Evolutionary conservation across 2,329 filamentous ascomycete genomes (phyloP).

Genomic region (Rutstroemia sp.): DNA sequence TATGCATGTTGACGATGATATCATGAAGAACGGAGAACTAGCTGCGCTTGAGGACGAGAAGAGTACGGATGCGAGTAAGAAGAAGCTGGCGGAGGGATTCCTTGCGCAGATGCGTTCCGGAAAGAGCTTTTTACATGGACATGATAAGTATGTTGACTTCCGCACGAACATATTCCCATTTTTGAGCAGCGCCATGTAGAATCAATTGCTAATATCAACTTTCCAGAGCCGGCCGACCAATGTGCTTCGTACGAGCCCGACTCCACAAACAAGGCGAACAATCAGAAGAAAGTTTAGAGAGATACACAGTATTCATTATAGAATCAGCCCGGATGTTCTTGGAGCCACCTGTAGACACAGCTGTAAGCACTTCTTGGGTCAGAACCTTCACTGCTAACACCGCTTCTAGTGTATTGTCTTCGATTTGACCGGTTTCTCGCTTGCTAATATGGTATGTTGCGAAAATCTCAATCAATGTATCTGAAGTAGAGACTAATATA

Average conservation of each 20-base stretch:
- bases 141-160: slow-evolving; percentile 50
- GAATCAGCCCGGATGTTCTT: slow-evolving; percentile 87
- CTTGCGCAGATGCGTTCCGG: slow-evolving; percentile 78
- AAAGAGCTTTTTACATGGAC: slow-evolving; percentile 86
- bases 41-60: slow-evolving; percentile 55
- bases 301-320: slow-evolving; percentile 88
- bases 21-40: slow-evolving; percentile 71
- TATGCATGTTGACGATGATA: slow-evolving; percentile 82
- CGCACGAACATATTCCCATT: neutral
- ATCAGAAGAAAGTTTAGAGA: slow-evolving; percentile 71
- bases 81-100: slow-evolving; percentile 68
- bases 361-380: slow-evolving; percentile 50
- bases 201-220: neutral
- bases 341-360: slow-evolving; percentile 76
- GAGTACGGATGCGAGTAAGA: slow-evolving; percentile 47
- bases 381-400: neutral
- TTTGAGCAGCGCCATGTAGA: neutral
- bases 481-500: slow-evolving; percentile 14
- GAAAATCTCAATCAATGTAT: neutral
- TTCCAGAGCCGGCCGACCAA: slow-evolving; percentile 58
- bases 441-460: slow-evolving; percentile 78
- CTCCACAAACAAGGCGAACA: slow-evolving; percentile 80
- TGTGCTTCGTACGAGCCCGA: slow-evolving; percentile 77
- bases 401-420: slow-evolving; percentile 72
- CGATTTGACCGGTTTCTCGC: slow-evolving; percentile 88